Base-by-base conservation (phyloP, 192 early-diverging fungal species). In the Coemansia sp. region DNA sequence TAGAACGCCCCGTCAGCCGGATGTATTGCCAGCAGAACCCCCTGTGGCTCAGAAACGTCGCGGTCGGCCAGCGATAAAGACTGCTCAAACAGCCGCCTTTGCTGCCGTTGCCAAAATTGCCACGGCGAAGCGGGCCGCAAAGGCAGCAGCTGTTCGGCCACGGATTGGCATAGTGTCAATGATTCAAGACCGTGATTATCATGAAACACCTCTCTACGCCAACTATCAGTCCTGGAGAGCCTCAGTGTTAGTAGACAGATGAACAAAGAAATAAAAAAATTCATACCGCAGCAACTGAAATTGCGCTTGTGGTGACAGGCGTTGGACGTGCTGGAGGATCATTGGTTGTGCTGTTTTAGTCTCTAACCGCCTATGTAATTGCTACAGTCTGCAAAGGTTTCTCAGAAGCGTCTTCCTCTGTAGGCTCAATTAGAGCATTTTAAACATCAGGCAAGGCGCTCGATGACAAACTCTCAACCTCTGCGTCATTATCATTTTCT, bases 91-190 rank as follows among this genome's bases (percentile, higher is more conserved):
- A 12, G 59, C 36, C 10, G 59, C 59, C 19, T 5, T 20, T 9
- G 17, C 59, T 39, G 59, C 59, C 17, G n/a, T 40, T 4, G 59
- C 59, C 34, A 61, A 36, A 20, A 9, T 61, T 1, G 31, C 53
- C 29, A 46, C 55, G 17, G 24, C 55, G 17, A 45, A 41, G 39
- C 31, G 50, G 7, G 39, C 36, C 19, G 40, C 66, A 24, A 59
- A 60, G 39, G 24, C 66, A 15, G n/a, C 59, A 36, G 59, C 59
- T 20, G 48, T 45, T 31, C 74, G 71, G 12, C 72, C 76, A n/a
- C 80, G 80, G 0, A 75, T 82, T 46, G 80, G 80, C 40, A 75
- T 72, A 27, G 65, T 77, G 1, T 69, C 75, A 3, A 82, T 82
- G 80, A 60, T 76, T 36, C 64, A 76, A 50, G 80, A 77, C 44